Base-by-base conservation (phyloP, 805 yeast species). In the Yamadazyma kitorensis region DNA sequence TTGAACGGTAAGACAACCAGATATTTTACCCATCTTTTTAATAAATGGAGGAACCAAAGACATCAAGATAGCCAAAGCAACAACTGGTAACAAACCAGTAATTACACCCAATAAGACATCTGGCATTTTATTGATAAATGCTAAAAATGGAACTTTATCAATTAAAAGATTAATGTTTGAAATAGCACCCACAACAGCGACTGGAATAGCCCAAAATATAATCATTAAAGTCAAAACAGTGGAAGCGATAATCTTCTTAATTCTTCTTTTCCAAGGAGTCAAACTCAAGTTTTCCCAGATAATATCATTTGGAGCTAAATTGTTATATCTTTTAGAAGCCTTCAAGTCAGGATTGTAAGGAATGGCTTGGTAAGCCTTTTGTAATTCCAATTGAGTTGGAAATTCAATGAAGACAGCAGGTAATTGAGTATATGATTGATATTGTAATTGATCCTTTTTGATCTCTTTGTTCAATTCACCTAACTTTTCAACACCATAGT, bases 291-390 rank as follows among this genome's bases (percentile, higher is more conserved):
- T 89, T 26, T 70, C 71, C 98, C 98, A 91, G 47, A 84, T 66
- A 29, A 91, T 70, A 49, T 91, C 97, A 26, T 78, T 82, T 6
- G 98, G 96, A 8, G 83, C 66, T 31, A 79, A 65, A 19, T 87
- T 87, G 34, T 78, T 77, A 47, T 65, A 61, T 39, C 77, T 63
- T 40, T 73, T 71, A 53, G 54, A 74, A 44, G 45, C 54, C 50
- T 60, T 70, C 41, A 68, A 64, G 63, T 72, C 52, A 52, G 65
- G 53, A 52, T 71, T 72, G 45, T 72, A 74, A 22, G 82, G 81
- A 44, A 82, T 61, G n/a, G 86, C 80, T 64, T 91, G 98, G 59
- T 72, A 84, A 30, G 96, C 95, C 47, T 79, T 72, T 61, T 89
- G 97, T 36, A 93, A 82, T 55, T 89, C 95, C 40, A 83, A 72